Evolutionary conservation across 1,139 yeast genomes (phyloP), one percentile per base, ranked within the genome.

Genomic region (Lodderomyces theae): DNA sequence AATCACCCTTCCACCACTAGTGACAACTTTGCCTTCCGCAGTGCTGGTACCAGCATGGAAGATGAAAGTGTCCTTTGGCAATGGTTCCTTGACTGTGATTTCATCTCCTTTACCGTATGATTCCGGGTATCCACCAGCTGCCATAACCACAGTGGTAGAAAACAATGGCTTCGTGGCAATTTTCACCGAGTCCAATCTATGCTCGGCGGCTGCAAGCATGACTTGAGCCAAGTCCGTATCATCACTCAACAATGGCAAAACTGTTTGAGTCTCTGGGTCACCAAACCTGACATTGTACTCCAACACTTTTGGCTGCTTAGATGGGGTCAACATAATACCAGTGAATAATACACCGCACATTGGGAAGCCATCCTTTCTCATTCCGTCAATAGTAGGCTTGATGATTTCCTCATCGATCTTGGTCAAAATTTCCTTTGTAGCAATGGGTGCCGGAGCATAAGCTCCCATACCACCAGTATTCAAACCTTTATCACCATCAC

Each of bases 391-490:
- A 34, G 97, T 86, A 43, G 97, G 98, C 66, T 85, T 82, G 53
- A 94, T 77, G 54, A 94, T 77, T 23, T 77, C 73, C 40, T 72
- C 71, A 57, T 89, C 80, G 56, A 94, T 89, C 61, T 81, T 73
- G 45, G 74, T 67, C 53, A 89, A 67, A 26, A 92, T 63, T 28
- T 75, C 74, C 4, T 86, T 81, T 22, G 92, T 82, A 17, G 86
- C 92, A 46, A 90, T 77, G 41, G 98, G 98, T 7, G 97, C 95
- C 37, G 98, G 99, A 4, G 97, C 95, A 58, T 94, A 94, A 13
- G 98, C 95, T 49, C 99, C 99, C 99, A 94, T 94, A 49, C 99
- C 99, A 51, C 99, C 99, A 39, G 98, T 94, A 69, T 94, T 94
- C 50, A 90, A 75, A 28, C 99, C 99, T 38, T 80, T 71, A 61